phyloP scores from a whole-genome alignment of 2,329 filamentous ascomycete genomes.

The Penicillium sp. region DNA sequence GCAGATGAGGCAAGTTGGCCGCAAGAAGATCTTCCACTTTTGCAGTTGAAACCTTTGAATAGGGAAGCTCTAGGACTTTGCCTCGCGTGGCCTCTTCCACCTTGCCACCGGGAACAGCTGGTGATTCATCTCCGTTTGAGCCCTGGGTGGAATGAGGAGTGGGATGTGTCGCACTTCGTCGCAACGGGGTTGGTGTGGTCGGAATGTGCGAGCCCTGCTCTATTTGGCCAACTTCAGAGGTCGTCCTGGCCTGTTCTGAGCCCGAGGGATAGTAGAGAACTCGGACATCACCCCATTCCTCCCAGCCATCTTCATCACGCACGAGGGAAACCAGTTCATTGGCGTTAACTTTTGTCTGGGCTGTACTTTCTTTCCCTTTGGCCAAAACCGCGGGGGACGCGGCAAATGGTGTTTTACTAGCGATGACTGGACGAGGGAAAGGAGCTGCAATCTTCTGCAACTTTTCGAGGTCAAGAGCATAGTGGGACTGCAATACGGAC shows the following conservation, averaged over 20 bases:
- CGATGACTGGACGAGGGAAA: slow-evolving; percentile 62
- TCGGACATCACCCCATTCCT: slow-evolving; percentile 70
- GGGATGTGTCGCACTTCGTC: slow-evolving; percentile 56
- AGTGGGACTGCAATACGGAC: slow-evolving; percentile 73
- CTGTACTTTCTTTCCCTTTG: slow-evolving; percentile 68
- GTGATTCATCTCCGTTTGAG: slow-evolving; percentile 40
- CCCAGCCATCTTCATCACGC: slow-evolving; percentile 53
- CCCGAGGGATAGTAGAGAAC: slow-evolving; percentile 63
- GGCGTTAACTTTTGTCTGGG: slow-evolving; percentile 54
- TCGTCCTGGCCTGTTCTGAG: slow-evolving; percentile 27
- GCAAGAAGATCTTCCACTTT: slow-evolving; percentile 33
- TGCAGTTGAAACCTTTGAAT: slow-evolving; percentile 37
- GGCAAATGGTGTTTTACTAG: slow-evolving; percentile 44
- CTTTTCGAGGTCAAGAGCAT: slow-evolving; percentile 62
- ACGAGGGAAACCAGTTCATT: slow-evolving; percentile 73
- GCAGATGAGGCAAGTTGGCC: slow-evolving; percentile 53
- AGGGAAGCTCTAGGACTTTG: slow-evolving; percentile 57
- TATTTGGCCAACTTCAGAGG: slow-evolving; percentile 24
- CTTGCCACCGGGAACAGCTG: slow-evolving; percentile 41
- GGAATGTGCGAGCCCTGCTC: slow-evolving; percentile 45
- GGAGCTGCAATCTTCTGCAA: slow-evolving; percentile 75
- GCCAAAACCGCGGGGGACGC: slow-evolving; percentile 46
- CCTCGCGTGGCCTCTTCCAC: slow-evolving; percentile 34
- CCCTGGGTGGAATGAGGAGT: slow-evolving; percentile 46
- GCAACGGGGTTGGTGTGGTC: slow-evolving; percentile 64